Evolutionary conservation across 2,329 filamentous ascomycete species (phyloP), one percentile per base, ranked within the genome.

Genomic region (Fusarium oxysporum): DNA sequence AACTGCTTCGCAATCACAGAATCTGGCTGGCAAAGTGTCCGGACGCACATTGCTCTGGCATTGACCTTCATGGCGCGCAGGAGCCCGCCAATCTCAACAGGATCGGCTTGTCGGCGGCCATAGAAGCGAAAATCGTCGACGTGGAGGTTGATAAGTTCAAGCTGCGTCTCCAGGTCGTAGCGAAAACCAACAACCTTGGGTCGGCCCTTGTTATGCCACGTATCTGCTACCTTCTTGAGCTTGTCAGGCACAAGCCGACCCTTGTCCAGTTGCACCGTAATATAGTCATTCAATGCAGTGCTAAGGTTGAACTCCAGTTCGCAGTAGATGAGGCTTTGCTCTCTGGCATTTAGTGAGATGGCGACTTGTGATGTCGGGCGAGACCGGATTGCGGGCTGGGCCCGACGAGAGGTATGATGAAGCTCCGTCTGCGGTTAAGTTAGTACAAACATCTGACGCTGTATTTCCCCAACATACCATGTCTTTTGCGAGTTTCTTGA

Each of bases 81-180:
- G 11, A 90, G 80, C 4, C 84, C 86, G 12, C 79, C 75, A 44
- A 89, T 83, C 65, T 86, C 83, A 5, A 82, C 74, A 0, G 80
- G 77, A 53, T 85, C 81, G 32, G 81, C 81, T 61, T 87, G 84
- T 14, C 82, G 80, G 5, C 82, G 82, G 37, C 87, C 87, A 73
- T 87, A 86, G 79, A 90, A 90, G 38, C 84, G 84, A 74, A 91
- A 90, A 28, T 86, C 83, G 14, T 85, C 78, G 33, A 84, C 77
- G 70, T 90, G 88, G 13, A 86, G 76, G 21, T 78, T 76, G 28
- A 90, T 78, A 16, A 91, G 83, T 16, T 89, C 86, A n/a, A 90
- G 76, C 79, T 90, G 89, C 2, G 88, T 90, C 80, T 90, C 88
- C 5, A 90, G 78, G 67, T 91, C 88, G 77, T 88, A 90, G 23